Evolutionary conservation across 805 yeast genomes (phyloP).

Genomic region (Yamadazyma takamatsuzukensis): DNA sequence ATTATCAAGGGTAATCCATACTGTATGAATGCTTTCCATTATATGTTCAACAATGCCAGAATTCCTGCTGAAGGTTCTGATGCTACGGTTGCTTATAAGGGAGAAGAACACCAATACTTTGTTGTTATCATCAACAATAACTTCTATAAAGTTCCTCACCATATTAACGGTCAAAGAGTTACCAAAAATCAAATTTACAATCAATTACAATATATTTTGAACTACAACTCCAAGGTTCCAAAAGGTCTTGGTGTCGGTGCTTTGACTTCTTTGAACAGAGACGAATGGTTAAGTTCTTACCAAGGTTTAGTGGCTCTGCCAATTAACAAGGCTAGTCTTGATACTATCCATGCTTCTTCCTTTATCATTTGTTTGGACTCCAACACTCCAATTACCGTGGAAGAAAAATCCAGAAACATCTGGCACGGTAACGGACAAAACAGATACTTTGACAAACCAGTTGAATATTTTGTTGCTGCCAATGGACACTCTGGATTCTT

Average conservation of each 20-base stretch:
- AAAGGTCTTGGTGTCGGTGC: conserved; percentile 65
- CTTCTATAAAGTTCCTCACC: conserved; percentile 73
- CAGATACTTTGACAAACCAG: conserved; percentile 88
- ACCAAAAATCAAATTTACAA: conserved; percentile 48
- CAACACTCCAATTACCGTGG: conserved; percentile 70
- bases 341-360: conserved; percentile 70
- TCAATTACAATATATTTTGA: conserved; percentile 54
- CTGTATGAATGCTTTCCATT: conserved; percentile 90
- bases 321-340: conserved; percentile 56
- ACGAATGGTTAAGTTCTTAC: conserved; percentile 67
- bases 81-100: conserved; percentile 50
- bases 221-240: conserved; percentile 37
- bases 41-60: conserved; percentile 88
- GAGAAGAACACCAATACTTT: conserved; percentile 58
- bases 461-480: conserved; percentile 74
- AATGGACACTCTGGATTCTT: conserved; percentile 89
- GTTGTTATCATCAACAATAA: conserved; percentile 72
- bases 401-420: conserved; percentile 75
- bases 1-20: conserved; percentile 73
- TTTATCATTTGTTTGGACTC: conserved; percentile 77
- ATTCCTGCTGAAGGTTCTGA: conserved; percentile 70
- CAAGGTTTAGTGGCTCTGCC: conserved; percentile 56
- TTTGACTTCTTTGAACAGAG: conserved; percentile 82
- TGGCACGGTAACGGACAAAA: conserved; percentile 97
- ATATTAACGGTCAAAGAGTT: conserved; percentile 42